Evolutionary conservation across 2,329 filamentous ascomycete genomes (phyloP), one percentile per base, ranked within the genome.

Genomic region (Fusarium buxicola): DNA sequence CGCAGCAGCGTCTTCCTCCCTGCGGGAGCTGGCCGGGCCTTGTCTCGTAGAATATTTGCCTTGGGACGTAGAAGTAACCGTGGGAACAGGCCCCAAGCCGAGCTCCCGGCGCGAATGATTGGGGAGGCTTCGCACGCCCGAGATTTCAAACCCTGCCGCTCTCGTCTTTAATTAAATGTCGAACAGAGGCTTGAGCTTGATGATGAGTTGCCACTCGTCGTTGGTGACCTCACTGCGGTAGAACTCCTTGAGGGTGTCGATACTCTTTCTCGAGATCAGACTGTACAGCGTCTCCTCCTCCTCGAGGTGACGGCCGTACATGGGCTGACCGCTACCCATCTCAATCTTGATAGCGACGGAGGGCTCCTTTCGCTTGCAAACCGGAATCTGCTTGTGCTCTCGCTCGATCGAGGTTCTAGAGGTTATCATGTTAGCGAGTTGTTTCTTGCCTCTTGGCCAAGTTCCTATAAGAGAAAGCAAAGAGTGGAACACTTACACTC

Each of bases 331-430:
- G 56, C 89, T 81, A 50, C 93, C 94, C 86, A 89, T 89, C 81
- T 99, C 96, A 72, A 99, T 96, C 84, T 99, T 99, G 82, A 99
- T 84, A 16, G 95, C 95, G 9, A 99, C 96, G 2, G 93, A 96
- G n/a, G 96, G 95, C 74, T 96, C 92, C 48, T 94, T 94, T 81
- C 93, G 94, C 80, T 99, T 99, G 82, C 92, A 96, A 55, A 97
- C 84, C 9, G 84, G 86, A 67, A 99, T 89, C 65, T 95, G 88
- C 82, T 99, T 99, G 86, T 99, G 95, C 69, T 99, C 96, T 75
- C 96, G 90, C 78, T 99, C 94, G 73, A 99, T 99, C 2, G 91
- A 94, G 53, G 92, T 92, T n/a, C 94, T 97, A 72, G 55, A 30
- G 15, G 28, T 16, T 13, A n/a, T n/a, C n/a, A n/a, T n/a, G 69